Percentiles rank a stretch among this genome's conserved stretches.
Conservation (phyloP, 306 rosid genomes). For the Vigna mungo region DNA sequence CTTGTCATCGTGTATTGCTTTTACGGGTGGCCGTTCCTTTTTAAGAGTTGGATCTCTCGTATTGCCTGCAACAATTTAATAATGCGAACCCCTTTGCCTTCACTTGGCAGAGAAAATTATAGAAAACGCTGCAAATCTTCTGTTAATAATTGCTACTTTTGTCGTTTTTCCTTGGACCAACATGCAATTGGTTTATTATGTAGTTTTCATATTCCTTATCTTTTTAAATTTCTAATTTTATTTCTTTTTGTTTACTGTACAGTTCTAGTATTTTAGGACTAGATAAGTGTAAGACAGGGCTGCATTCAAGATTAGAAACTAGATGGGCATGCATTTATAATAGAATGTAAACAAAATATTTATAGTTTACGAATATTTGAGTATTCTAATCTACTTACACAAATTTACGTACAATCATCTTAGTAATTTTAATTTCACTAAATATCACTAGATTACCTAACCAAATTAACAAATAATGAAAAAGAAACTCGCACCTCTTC, state of each 20-base stretch:
- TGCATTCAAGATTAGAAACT: no score
- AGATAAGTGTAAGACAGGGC: no score
- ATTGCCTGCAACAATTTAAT: slow-evolving; percentile 24
- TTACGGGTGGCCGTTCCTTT: slow-evolving; percentile 39
- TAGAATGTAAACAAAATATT: no score
- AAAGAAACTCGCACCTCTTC: no score
- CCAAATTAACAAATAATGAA: no score
- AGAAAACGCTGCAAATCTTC: slow-evolving; percentile 34
- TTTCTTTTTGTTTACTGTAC: background rate
- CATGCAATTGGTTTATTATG: slow-evolving; percentile 40
- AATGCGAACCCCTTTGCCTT: slow-evolving; percentile 40
- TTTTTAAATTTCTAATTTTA: background rate
- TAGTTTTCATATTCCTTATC: slow-evolving; percentile 16
- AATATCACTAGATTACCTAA: no score
- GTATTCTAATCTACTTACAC: no score
- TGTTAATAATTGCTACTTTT: slow-evolving; percentile 15
- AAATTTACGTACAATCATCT: no score
- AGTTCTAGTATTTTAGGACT: no score
- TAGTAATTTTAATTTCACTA: no score
- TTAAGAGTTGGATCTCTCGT: slow-evolving; percentile 41
- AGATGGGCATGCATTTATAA: no score
- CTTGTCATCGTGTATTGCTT: slow-evolving; percentile 1
- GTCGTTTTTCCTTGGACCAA: slow-evolving; percentile 14
- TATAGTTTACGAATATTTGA: no score
- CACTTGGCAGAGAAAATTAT: slow-evolving; percentile 27